Conservation (phyloP, 495 filamentous ascomycete genomes). For the Penicillium tannophilum region DNA sequence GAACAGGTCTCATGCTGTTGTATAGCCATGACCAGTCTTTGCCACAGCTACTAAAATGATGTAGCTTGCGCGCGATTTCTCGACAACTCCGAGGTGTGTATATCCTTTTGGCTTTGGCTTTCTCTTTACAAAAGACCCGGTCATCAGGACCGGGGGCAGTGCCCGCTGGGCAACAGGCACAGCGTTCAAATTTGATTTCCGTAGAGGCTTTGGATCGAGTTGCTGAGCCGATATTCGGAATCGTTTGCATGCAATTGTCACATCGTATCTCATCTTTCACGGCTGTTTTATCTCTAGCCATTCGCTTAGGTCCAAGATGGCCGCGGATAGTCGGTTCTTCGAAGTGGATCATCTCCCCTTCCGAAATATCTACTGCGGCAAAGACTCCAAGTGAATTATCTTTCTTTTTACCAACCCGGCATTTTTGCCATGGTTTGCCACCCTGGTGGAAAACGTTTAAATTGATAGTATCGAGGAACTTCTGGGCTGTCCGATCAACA, state of each 20-base stretch:
- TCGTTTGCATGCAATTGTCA: slow-evolving; percentile 27
- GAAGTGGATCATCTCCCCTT: slow-evolving; percentile 23
- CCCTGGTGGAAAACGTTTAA: slow-evolving; percentile 16
- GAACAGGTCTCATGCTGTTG: slow-evolving; percentile 28
- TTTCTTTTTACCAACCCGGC: not conserved
- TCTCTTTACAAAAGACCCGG: slow-evolving; percentile 18
- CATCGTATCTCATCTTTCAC: slow-evolving; percentile 16
- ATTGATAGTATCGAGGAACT: slow-evolving; percentile 18
- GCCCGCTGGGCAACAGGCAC: slow-evolving; percentile 12
- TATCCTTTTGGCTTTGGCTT: not conserved
- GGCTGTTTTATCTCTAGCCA: slow-evolving; percentile 2
- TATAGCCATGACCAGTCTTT: slow-evolving; percentile 41
- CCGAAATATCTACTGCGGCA: slow-evolving; percentile 23
- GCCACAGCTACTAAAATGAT: slow-evolving; percentile 34
- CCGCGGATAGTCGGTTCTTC: slow-evolving; percentile 35
- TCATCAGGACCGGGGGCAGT: not conserved
- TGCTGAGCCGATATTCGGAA: not conserved
- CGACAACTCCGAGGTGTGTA: slow-evolving; percentile 11
- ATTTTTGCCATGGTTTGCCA: not conserved
- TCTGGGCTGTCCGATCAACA: slow-evolving; percentile 12
- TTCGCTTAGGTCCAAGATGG: slow-evolving; percentile 22
- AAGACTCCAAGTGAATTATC: slow-evolving; percentile 20
- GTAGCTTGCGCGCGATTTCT: slow-evolving; percentile 25
- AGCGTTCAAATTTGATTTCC: slow-evolving; percentile 4
- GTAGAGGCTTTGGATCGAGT: not conserved